Evolutionary conservation across 805 yeast species (phyloP).

Genomic region (Saturnispora halmiae): DNA sequence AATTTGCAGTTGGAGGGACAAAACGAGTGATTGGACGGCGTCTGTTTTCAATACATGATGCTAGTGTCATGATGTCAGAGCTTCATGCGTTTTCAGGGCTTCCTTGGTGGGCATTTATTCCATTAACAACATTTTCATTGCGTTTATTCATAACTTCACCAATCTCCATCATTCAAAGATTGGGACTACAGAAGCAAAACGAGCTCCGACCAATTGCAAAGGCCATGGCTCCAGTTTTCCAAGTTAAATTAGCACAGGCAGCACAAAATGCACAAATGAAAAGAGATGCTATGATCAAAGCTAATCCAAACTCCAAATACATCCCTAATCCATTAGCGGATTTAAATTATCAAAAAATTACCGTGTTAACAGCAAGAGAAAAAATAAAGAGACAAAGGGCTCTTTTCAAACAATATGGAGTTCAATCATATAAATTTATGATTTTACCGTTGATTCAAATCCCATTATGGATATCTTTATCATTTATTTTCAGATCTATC

Average conservation of each 20-base stretch:
- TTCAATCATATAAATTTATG: slow-evolving; percentile 75
- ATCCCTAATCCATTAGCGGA: slow-evolving; percentile 27
- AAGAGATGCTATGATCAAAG: slow-evolving; percentile 16
- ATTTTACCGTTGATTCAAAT: slow-evolving; percentile 72
- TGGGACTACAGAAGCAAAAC: slow-evolving; percentile 60
- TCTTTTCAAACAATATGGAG: slow-evolving; percentile 56
- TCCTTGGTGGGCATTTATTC: slow-evolving; percentile 81
- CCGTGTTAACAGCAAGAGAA: slow-evolving; percentile 67
- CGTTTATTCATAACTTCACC: slow-evolving; percentile 69
- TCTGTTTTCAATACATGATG: slow-evolving; percentile 14
- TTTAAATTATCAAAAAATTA: slow-evolving; percentile 70
- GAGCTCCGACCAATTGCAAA: slow-evolving; percentile 59
- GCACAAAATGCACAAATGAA: slow-evolving; percentile 30
- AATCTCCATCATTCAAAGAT: slow-evolving; percentile 63
- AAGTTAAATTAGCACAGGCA: slow-evolving; percentile 43
- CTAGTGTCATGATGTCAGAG: slow-evolving; percentile 31
- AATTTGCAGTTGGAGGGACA: background rate
- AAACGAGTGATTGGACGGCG: background rate
- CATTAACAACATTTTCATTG: slow-evolving; percentile 57
- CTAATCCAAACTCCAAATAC: slow-evolving; percentile 14
- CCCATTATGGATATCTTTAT: slow-evolving; percentile 79
- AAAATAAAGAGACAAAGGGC: slow-evolving; percentile 62
- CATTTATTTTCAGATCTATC: slow-evolving; percentile 63
- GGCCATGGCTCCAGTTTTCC: slow-evolving; percentile 68
- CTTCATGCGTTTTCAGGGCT: slow-evolving; percentile 50